Percentiles rank a stretch among this genome's conserved stretches.
phyloP scores from a whole-genome alignment of 768 basidiomycete species.

The Jaapia argillacea region DNA sequence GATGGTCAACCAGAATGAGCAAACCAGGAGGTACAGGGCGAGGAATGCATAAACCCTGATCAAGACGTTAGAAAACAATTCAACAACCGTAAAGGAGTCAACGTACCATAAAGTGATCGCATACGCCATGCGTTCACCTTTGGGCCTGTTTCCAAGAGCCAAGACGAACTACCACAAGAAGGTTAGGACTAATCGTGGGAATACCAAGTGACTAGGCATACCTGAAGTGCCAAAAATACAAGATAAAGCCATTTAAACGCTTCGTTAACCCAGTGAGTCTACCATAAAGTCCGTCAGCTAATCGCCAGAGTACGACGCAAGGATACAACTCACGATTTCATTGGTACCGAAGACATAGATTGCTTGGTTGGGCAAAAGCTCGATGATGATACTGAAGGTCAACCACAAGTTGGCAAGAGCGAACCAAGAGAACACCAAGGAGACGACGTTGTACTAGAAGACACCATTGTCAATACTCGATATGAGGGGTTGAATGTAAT shows the following conservation, averaged over 20 bases:
- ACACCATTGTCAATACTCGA: constrained; percentile 1
- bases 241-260: constrained; percentile 83
- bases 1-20: constrained; percentile 78
- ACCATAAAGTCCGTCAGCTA: constrained; percentile 4
- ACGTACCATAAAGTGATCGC: constrained; percentile 60
- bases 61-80: constrained; percentile 5
- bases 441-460: constrained; percentile 72
- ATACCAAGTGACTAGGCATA: constrained; percentile 14
- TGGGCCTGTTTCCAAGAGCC: constrained; percentile 75
- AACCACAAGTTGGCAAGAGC: constrained; percentile 88
- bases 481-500: not conserved
- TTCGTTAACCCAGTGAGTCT: constrained; percentile 88
- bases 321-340: constrained; percentile 42
- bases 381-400: constrained; percentile 93
- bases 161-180: constrained; percentile 41
- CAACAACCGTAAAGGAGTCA: not conserved
- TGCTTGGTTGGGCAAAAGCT: constrained; percentile 51
- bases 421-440: constrained; percentile 88
- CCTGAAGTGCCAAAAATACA: constrained; percentile 72
- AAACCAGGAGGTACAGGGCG: constrained; percentile 75
- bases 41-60: constrained; percentile 79
- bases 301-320: too few relatives aligned
- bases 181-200: not conserved
- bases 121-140: constrained; percentile 75
- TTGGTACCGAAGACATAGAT: constrained; percentile 64